Evolutionary conservation across 1,284 basidiomycete species (phyloP).

Genomic region (Ustilago nuda): DNA sequence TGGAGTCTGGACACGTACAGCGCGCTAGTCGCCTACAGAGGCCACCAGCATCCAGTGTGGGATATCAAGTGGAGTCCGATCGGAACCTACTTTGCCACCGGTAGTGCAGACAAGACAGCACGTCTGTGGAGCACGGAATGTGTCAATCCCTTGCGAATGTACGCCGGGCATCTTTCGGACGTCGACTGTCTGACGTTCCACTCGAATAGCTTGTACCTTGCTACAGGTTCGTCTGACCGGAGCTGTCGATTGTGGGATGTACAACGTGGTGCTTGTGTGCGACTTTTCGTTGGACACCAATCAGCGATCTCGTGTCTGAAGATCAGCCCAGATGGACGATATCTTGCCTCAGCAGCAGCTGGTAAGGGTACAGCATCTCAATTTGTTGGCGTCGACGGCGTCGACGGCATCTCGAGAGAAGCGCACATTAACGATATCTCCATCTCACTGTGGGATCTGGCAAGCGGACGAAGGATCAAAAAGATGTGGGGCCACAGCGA

Average conservation of each 20-base stretch:
- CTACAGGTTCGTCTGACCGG: conserved; percentile 95
- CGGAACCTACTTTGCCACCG: conserved; percentile 98
- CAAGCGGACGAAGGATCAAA: conserved; percentile 90
- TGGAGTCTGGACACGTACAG: conserved; percentile 97
- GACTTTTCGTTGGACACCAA: conserved; percentile 95
- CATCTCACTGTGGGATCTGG: conserved; percentile 96
- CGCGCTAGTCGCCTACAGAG: conserved; percentile 92
- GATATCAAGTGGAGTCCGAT: conserved; percentile 98
- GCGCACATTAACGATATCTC: conserved; percentile 78
- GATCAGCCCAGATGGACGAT: conserved; percentile 91
- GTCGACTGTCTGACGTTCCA: conserved; percentile 97
- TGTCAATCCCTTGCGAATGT: conserved; percentile 86
- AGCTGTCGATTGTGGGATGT: conserved; percentile 98
- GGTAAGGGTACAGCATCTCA: conserved; percentile 50
- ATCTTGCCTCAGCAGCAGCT: conserved; percentile 81
- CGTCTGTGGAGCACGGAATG: conserved; percentile 96
- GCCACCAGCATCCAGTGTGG: conserved; percentile 98
- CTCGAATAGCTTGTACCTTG: conserved; percentile 95
- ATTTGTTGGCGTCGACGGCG: conserved; percentile 33
- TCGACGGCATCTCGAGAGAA: conserved; percentile 19
- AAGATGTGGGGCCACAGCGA: conserved; percentile 95
- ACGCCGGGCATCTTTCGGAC: conserved; percentile 95
- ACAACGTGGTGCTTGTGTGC: conserved; percentile 91
- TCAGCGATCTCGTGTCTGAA: conserved; percentile 88
- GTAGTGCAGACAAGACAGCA: conserved; percentile 91